These are phyloP conservation scores for Hibiscus trionum DNA, from an alignment of 345 rosid species.

Conservation along the genomic window DNA sequence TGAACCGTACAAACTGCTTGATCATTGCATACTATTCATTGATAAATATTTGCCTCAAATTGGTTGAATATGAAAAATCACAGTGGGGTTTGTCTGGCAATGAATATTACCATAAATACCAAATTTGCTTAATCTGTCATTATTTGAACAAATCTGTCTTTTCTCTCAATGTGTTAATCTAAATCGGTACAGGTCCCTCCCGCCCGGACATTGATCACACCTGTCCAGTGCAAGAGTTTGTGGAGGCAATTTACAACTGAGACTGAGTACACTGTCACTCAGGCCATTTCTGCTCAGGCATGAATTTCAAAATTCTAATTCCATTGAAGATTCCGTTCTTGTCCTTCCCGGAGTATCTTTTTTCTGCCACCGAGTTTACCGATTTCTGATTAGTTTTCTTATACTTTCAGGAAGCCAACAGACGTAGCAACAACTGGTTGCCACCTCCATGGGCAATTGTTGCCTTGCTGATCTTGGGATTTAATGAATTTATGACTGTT, in stretches of 20 bases:
- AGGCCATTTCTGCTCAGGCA: constrained; percentile 99
- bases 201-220: constrained; percentile 82
- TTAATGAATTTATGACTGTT: constrained; percentile 97
- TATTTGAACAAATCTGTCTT: not conserved
- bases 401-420: constrained; percentile 84
- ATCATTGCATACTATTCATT: not conserved
- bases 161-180: not conserved
- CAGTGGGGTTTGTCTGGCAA: no score
- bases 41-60: not conserved
- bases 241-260: constrained; percentile 98
- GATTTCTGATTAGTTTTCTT: constrained; percentile 1
- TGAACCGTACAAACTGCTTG: not conserved
- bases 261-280: constrained; percentile 89
- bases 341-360: not conserved
- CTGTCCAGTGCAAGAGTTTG: constrained; percentile 89
- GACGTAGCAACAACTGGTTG: constrained; percentile 89
- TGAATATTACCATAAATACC: no score
- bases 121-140: not conserved
- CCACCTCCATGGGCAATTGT: constrained; percentile 99
- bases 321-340: not conserved
- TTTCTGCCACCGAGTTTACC: not conserved
- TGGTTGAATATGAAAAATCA: no score
- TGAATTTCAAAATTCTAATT: constrained; percentile 8
- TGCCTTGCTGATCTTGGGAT: constrained; percentile 78
- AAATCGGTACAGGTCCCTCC: constrained; percentile 50